Percentiles rank a stretch among this genome's conserved stretches.
These are phyloP conservation scores for Tricholoma sp. DNA, from an alignment of 768 basidiomycete genomes.

Conservation along the genomic window DNA sequence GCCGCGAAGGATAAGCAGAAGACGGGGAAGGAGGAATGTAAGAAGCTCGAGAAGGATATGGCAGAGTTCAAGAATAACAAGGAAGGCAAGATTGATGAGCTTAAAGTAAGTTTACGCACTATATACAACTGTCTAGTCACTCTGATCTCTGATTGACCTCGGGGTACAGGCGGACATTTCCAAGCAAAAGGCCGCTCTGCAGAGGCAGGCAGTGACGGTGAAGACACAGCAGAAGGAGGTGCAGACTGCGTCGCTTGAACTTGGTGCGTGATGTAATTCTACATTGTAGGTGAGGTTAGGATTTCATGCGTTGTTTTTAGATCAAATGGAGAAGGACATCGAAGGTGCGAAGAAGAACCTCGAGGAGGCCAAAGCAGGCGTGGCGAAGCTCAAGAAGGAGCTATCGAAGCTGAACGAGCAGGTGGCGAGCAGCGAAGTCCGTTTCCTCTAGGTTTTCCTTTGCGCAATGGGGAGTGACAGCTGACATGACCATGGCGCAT, in stretches of 20 bases:
- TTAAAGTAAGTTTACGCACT: slow-evolving; percentile 56
- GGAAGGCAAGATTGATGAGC: slow-evolving; percentile 91
- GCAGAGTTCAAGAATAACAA: slow-evolving; percentile 98
- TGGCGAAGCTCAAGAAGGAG: slow-evolving; percentile 56
- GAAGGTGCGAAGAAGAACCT: slow-evolving; percentile 39
- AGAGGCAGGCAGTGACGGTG: slow-evolving; percentile 75
- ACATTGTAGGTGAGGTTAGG: slow-evolving; percentile 1
- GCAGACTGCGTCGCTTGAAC: slow-evolving; percentile 81
- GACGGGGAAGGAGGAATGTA: slow-evolving; percentile 69
- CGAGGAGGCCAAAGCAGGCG: slow-evolving; percentile 37
- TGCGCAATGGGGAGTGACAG: background rate
- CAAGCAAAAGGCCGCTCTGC: slow-evolving; percentile 74
- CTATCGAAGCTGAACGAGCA: slow-evolving; percentile 53
- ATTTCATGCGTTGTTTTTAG: slow-evolving; percentile 30
- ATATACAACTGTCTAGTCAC: background rate
- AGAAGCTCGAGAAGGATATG: slow-evolving; percentile 95
- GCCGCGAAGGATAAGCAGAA: slow-evolving; percentile 73
- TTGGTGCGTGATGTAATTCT: slow-evolving; percentile 49
- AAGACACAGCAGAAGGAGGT: slow-evolving; percentile 88
- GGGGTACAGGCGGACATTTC: slow-evolving; percentile 60
- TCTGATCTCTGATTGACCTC: too few species aligned
- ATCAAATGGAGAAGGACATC: slow-evolving; percentile 79
- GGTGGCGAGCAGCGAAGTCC: slow-evolving; percentile 41
- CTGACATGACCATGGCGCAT: background rate
- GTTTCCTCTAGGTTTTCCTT: slow-evolving; percentile 3